These are phyloP conservation scores for Coemansia sp. DNA, from an alignment of 192 early-diverging fungal species.

Conservation along the genomic window DNA sequence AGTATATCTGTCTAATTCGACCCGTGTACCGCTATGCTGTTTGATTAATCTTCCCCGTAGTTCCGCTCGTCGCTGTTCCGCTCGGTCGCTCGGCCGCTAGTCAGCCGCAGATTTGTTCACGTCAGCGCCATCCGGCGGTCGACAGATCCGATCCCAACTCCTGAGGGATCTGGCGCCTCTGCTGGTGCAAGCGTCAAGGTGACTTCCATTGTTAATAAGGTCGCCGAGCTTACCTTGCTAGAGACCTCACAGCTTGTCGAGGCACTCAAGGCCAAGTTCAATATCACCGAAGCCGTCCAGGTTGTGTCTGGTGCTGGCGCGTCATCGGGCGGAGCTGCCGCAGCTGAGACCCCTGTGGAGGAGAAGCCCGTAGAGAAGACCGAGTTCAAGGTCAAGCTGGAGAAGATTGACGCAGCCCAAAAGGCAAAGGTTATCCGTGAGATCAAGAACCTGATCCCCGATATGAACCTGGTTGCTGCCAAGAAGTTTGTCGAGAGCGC, in stretches of 20 bases:
- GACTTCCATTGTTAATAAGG: conserved; percentile 83
- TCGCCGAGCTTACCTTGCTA: conserved; percentile 87
- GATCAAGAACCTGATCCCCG: conserved; percentile 91
- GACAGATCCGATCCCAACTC: conserved; percentile 64
- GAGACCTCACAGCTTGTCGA: conserved; percentile 91
- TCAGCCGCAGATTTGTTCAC: conserved; percentile 45
- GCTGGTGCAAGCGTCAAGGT: conserved; percentile 66
- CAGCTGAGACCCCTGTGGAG: conserved; percentile 63
- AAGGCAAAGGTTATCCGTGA: conserved; percentile 99
- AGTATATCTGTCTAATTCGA: background rate
- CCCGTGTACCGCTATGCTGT: background rate
- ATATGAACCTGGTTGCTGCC: conserved; percentile 95
- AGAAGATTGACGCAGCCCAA: conserved; percentile 89
- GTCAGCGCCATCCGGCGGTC: conserved; percentile 48
- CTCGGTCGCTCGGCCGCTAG: conserved; percentile 38
- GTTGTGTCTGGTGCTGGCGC: conserved; percentile 67
- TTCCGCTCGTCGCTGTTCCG: conserved; percentile 39
- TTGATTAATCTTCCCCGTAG: conserved; percentile 17
- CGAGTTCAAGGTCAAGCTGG: conserved; percentile 93
- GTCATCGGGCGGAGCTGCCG: conserved; percentile 62
- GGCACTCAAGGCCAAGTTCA: conserved; percentile 80
- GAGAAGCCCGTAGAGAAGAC: conserved; percentile 92
- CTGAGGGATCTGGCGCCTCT: conserved; percentile 58
- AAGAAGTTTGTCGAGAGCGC: conserved; percentile 99
- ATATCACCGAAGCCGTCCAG: conserved; percentile 93